These are phyloP conservation scores for Porcisia hertigi DNA, from an alignment of 208 protist species.

Conservation along the genomic window DNA sequence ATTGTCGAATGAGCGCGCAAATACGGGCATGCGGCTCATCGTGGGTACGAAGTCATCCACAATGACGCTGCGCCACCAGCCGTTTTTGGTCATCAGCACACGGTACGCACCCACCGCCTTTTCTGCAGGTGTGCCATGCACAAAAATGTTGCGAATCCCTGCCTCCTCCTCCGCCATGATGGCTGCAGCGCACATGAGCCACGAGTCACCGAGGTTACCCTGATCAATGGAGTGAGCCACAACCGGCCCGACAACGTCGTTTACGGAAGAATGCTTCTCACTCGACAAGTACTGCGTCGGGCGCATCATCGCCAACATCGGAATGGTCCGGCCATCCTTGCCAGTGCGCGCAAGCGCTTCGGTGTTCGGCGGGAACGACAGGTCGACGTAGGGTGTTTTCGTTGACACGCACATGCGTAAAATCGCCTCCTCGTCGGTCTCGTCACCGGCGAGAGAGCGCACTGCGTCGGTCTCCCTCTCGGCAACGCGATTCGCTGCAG, in stretches of 20 bases:
- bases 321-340: conserved; percentile 39
- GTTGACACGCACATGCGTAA: conserved; percentile 36
- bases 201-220: conserved; percentile 69
- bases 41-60: conserved; percentile 72
- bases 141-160: conserved; percentile 33
- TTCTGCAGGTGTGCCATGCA: conserved; percentile 27
- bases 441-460: conserved; percentile 26
- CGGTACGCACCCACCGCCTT: conserved; percentile 53
- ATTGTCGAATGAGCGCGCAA: conserved; percentile 34
- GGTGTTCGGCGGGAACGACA: conserved; percentile 38
- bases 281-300: conserved; percentile 27
- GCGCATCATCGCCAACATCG: conserved; percentile 43
- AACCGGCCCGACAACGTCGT: conserved; percentile 37
- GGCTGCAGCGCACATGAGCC: conserved; percentile 51
- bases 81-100: conserved; percentile 55
- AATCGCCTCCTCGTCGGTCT: conserved; percentile 44
- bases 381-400: conserved; percentile 45
- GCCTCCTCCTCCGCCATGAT: conserved; percentile 40
- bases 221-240: conserved; percentile 52
- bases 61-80: conserved; percentile 63
- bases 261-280: conserved; percentile 17
- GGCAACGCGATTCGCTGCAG: conserved; percentile 14
- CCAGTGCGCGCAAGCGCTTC: conserved; percentile 34
- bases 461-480: conserved; percentile 35
- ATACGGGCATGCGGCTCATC: conserved; percentile 27